Evolutionary conservation across 2,329 filamentous ascomycete species (phyloP), one percentile per base, ranked within the genome.

Genomic region (Nemania serpens): DNA sequence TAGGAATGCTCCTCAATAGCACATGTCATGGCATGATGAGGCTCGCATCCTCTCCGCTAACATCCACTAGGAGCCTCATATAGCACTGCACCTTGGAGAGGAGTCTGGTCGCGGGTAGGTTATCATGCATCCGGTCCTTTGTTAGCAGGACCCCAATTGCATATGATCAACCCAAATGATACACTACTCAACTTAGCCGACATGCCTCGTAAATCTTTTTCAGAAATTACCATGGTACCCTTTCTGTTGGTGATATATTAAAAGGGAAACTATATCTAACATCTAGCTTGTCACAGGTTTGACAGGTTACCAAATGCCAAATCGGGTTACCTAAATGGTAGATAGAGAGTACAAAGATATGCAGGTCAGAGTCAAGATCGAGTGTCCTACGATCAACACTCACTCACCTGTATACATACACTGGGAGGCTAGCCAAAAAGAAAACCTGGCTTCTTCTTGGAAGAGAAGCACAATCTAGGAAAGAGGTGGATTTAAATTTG

Each of bases 1-100:
- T 36, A 51, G 52, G 45, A 55, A 47, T 55, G 20, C 45, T 51
- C 34, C 55, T 45, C 46, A 47, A 47, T 56, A 57, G 57, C 61
- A 61, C 61, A 60, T 57, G 48, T 54, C 57, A 60, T 53, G 17
- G 33, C 49, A 58, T 54, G 61, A 60, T 57, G 61, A 60, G 61
- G 58, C 57, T 63, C 61, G 58, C 57, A 58, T 54, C 20, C 53
- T 61, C 57, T 51, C 61, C 58, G 53, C 61, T 9, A 7, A 49
- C 58, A 61, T 49, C 57, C 56, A 63, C 60, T 29, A 51, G 22
- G 57, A 56, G 48, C 57, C 58, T 56, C 58, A 33, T 43, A 25
- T 20, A 33, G 49, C 50, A 33, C 55, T 46, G 42, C 49, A 61
- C 25, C 36, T 53, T 50, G 34, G 59, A 55, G 39, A 56, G 45